These are phyloP conservation scores for Laguncularia racemosa DNA, from an alignment of 345 rosid species.

Conservation along the genomic window DNA sequence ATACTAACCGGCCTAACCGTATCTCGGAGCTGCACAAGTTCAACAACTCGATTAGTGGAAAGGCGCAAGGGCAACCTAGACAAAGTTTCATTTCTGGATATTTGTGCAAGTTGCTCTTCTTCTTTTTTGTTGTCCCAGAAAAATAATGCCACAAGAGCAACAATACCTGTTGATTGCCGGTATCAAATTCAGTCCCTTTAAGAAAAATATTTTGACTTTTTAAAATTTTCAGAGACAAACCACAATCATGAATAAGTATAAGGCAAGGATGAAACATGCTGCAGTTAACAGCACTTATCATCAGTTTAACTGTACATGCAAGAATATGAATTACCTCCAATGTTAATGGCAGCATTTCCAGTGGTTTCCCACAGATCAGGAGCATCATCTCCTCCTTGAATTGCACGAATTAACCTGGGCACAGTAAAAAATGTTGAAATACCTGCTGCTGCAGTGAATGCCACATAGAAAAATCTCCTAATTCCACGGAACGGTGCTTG, in stretches of 20 bases:
- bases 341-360: slow-evolving; percentile 75
- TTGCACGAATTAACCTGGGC: slow-evolving; percentile 69
- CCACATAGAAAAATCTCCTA: slow-evolving; percentile 74
- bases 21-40: slow-evolving; percentile 91
- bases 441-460: slow-evolving; percentile 86
- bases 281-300: not conserved
- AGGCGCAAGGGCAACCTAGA: slow-evolving; percentile 89
- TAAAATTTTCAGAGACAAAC: not conserved
- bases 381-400: slow-evolving; percentile 74
- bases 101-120: slow-evolving; percentile 93
- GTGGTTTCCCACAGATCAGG: slow-evolving; percentile 69
- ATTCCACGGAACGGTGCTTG: slow-evolving; percentile 96
- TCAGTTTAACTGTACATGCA: not conserved
- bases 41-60: slow-evolving; percentile 86
- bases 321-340: slow-evolving; percentile 56
- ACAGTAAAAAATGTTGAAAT: slow-evolving; percentile 74
- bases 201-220: slow-evolving; percentile 16
- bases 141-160: slow-evolving; percentile 62
- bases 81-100: slow-evolving; percentile 78
- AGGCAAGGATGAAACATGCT: not conserved
- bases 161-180: slow-evolving; percentile 78
- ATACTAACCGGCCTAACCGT: slow-evolving; percentile 84
- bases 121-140: slow-evolving; percentile 94
- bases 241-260: not conserved
- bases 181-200: slow-evolving; percentile 48